Conservation (phyloP, 2,329 filamentous ascomycete species). For the Cercospora citrullina region DNA sequence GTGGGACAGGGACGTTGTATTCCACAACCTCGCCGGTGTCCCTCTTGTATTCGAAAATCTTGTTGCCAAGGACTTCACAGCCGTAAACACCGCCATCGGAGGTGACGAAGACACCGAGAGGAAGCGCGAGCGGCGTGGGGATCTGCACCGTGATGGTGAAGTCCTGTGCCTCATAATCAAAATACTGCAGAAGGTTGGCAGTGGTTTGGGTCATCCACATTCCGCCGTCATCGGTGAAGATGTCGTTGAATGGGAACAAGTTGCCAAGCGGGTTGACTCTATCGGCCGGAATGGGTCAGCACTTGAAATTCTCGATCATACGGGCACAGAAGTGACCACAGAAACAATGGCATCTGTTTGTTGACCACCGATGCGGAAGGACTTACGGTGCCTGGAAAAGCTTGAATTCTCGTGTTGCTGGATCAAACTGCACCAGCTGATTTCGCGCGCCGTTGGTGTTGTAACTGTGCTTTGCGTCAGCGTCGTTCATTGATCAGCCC, state of each 20-base stretch:
- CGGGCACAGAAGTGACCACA: background rate
- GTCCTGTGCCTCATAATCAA: constrained; percentile 13
- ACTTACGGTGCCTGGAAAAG: constrained; percentile 21
- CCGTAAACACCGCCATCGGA: constrained; percentile 22
- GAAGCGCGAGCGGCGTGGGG: constrained; percentile 21
- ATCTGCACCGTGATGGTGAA: constrained; percentile 20
- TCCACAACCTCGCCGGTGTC: constrained; percentile 24
- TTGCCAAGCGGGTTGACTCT: constrained; percentile 27
- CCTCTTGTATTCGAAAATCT: constrained; percentile 24
- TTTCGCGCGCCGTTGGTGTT: constrained; percentile 18
- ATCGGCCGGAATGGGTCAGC: background rate
- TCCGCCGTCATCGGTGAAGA: constrained; percentile 27
- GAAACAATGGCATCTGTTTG: background rate
- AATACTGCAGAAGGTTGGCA: constrained; percentile 18
- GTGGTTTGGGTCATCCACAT: constrained; percentile 33
- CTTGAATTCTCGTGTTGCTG: constrained; percentile 10
- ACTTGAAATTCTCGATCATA: background rate
- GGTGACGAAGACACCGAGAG: constrained; percentile 25
- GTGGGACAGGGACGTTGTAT: constrained; percentile 21
- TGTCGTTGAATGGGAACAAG: constrained; percentile 30
- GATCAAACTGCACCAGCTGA: constrained; percentile 22
- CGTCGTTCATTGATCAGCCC: background rate
- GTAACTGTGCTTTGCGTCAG: constrained; percentile 3
- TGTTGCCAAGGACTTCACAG: constrained; percentile 24
- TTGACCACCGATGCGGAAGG: background rate